phyloP scores from a whole-genome alignment of 768 basidiomycete genomes.

The Phanerochaete carnosa region DNA sequence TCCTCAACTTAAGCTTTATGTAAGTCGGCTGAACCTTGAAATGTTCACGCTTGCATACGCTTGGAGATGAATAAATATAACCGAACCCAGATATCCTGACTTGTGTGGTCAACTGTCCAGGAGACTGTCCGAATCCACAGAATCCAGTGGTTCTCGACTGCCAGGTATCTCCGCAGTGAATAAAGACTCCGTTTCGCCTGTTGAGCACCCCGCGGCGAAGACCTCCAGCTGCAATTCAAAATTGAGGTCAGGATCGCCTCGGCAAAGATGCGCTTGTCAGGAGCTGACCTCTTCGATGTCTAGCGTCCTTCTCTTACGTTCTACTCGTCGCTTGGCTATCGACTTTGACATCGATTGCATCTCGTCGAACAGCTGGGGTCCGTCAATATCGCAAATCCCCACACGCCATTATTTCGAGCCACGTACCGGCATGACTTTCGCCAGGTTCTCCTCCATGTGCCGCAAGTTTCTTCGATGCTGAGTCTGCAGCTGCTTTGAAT shows the following conservation, averaged over 20 bases:
- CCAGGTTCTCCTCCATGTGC: constrained; percentile 9
- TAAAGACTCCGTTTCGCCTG: not conserved
- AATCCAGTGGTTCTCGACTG: not conserved
- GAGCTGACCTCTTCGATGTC: not conserved
- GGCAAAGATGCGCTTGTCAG: not conserved
- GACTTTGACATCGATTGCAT: not conserved
- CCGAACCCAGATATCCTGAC: not conserved
- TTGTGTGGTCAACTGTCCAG: not conserved
- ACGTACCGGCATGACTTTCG: constrained; percentile 5
- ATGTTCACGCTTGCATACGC: not conserved
- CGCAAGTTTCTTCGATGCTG: not conserved
- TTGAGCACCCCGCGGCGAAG: not conserved
- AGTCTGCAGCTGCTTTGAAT: not conserved
- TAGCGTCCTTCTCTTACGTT: not conserved
- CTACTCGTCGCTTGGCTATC: not conserved
- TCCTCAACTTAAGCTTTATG: not conserved
- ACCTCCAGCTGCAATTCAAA: not conserved
- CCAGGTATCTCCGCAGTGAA: not conserved
- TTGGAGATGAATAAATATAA: not conserved
- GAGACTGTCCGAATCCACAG: not conserved
- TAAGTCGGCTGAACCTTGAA: not conserved
- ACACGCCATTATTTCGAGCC: not conserved
- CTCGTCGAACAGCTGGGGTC: constrained; percentile 7
- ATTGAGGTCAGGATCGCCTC: not conserved
- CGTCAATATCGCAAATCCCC: not conserved